phyloP scores from a whole-genome alignment of 2,329 filamentous ascomycete species.

The Leptographium lundbergii region DNA sequence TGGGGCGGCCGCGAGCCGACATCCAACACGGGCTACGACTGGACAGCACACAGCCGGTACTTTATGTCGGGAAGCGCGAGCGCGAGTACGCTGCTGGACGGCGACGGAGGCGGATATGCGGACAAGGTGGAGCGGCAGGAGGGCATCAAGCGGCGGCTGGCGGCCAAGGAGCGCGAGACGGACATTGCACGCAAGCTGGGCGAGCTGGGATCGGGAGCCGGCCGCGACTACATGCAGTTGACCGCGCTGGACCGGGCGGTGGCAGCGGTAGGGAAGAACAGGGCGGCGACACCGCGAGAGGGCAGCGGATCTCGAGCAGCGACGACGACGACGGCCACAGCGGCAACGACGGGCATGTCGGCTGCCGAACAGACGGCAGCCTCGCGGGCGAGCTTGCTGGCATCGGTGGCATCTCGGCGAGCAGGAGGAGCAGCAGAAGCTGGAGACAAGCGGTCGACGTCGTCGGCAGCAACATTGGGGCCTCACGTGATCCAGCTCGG shows the following conservation, averaged over 20 bases:
- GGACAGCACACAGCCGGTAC: conserved; percentile 42
- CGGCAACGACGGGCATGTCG: background rate
- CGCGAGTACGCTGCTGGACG: conserved; percentile 51
- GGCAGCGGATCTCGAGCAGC: background rate
- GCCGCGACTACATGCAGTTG: conserved; percentile 55
- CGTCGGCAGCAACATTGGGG: background rate
- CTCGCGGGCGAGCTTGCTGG: conserved; percentile 8
- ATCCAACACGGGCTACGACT: conserved; percentile 34
- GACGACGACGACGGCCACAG: conserved; percentile 1
- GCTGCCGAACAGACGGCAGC: conserved; percentile 9
- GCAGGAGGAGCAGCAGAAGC: background rate
- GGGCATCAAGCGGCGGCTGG: conserved; percentile 49
- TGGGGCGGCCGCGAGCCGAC: background rate
- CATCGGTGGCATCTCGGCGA: conserved; percentile 6
- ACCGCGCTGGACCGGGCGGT: conserved; percentile 7
- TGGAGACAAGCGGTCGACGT: background rate
- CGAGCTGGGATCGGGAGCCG: conserved; percentile 50
- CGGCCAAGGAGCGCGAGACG: conserved; percentile 57
- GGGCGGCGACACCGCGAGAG: background rate
- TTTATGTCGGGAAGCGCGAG: conserved; percentile 29
- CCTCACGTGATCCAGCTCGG: conserved; percentile 38
- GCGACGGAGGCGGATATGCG: conserved; percentile 38
- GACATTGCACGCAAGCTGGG: conserved; percentile 59
- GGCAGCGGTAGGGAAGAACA: background rate
- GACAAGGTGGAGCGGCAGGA: conserved; percentile 53